Percentiles rank a stretch among this genome's conserved stretches.
phyloP scores from a whole-genome alignment of 139 green algal species.

The Prasinococcaceae sp. region DNA sequence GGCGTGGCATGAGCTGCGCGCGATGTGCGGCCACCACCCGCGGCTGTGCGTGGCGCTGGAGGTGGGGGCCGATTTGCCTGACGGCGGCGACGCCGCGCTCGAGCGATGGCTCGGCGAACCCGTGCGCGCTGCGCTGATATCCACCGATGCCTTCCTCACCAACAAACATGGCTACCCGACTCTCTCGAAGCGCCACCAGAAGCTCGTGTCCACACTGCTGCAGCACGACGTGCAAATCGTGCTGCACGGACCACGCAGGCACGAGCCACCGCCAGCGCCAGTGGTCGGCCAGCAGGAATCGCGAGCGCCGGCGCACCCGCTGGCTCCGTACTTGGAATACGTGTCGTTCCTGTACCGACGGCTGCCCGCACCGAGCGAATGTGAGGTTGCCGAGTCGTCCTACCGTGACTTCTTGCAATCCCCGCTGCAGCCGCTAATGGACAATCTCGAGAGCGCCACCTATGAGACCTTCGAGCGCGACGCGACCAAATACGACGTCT shows the following conservation, averaged over 20 bases:
- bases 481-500: constrained; percentile 78
- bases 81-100: constrained; percentile 2
- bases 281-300: no score
- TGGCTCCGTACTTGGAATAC: constrained; percentile 83
- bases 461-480: constrained; percentile 98
- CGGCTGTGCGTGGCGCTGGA: constrained; percentile 57
- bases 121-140: constrained; percentile 64
- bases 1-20: constrained; percentile 61
- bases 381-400: constrained; percentile 43
- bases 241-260: background rate
- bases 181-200: constrained; percentile 62
- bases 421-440: constrained; percentile 77
- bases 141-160: constrained; percentile 50
- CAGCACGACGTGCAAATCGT: constrained; percentile 52
- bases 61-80: constrained; percentile 30
- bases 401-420: constrained; percentile 87
- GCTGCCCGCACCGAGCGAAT: constrained; percentile 7
- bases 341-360: constrained; percentile 73
- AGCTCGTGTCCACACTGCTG: constrained; percentile 50
- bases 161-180: constrained; percentile 77
- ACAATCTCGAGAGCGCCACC: constrained; percentile 89
- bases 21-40: constrained; percentile 47
- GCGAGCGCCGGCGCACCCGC: no score
- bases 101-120: constrained; percentile 61
- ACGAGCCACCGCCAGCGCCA: background rate